Conservation (phyloP, 805 yeast genomes). For the Lachancea mirantina region DNA sequence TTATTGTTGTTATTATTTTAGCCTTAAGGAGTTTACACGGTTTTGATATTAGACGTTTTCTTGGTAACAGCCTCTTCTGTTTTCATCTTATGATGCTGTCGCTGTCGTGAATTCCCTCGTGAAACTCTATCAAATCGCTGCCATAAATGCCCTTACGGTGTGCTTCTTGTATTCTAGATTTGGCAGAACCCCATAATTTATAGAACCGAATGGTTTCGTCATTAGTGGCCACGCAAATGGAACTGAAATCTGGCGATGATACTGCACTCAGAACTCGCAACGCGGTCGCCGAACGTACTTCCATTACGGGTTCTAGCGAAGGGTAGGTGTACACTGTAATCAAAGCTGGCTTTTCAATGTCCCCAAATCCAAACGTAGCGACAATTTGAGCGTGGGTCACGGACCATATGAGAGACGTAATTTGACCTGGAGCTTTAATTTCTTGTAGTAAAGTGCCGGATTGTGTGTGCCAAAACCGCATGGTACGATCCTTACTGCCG, state of each 20-base stretch:
- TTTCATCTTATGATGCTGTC: conserved; percentile 3
- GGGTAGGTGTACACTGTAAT: conserved; percentile 66
- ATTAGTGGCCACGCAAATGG: conserved; percentile 67
- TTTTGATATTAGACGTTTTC: too few species aligned
- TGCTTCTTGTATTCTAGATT: conserved; percentile 32
- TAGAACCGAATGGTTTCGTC: conserved; percentile 75
- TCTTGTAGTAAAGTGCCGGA: conserved; percentile 65
- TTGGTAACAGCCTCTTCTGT: too few species aligned
- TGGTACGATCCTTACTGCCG: conserved; percentile 73
- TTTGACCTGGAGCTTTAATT: conserved; percentile 57
- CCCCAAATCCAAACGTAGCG: conserved; percentile 79
- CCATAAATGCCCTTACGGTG: conserved; percentile 45
- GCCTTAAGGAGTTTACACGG: too few species aligned
- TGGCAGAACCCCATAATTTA: conserved; percentile 53
- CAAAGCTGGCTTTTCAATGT: conserved; percentile 42
- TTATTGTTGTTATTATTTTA: too few species aligned
- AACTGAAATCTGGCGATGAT: conserved; percentile 53
- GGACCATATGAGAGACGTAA: conserved; percentile 79
- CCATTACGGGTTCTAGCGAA: conserved; percentile 39
- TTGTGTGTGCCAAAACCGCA: conserved; percentile 79
- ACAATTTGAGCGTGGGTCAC: conserved; percentile 51
- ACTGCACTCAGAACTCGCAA: conserved; percentile 61
- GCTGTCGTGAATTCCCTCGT: conserved; percentile 31
- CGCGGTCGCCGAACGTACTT: conserved; percentile 44
- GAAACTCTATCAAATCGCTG: conserved; percentile 49